Base-by-base conservation (phyloP, 2,329 filamentous ascomycete genomes). In the Verticillium dahliae region DNA sequence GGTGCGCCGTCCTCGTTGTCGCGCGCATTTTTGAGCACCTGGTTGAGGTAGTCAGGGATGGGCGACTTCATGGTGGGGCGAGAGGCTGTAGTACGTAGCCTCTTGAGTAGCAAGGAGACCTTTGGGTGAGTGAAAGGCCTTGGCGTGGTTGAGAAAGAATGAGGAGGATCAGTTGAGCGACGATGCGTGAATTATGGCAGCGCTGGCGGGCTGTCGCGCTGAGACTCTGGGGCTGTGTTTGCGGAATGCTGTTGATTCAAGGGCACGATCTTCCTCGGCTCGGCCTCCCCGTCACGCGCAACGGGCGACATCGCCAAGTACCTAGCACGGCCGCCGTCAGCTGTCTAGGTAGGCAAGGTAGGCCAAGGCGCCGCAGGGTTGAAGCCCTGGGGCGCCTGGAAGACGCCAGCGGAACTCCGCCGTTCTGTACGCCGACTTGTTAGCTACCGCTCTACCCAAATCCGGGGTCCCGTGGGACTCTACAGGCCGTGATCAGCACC, bases 1-100 rank as follows among this genome's bases (percentile, higher is more conserved):
- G 73, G 68, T 10, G 68, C 68, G 10, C 75, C 75, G 27, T 61
- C 33, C 2, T 73, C 67, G 34, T 67, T 72, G 5, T 66, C 63
- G 14, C 72, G 71, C 1, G 71, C 71, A 58, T 69, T 69, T 15
- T 74, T 70, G 35, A 74, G 69, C 34, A 74, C 72, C 13, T 56
- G 62, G 37, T 69, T 65, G 45, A 74, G 71, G 15, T 74, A 74
- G 59, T 74, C 72, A 15, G 72, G 70, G 14, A 74, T 74, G 2
- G 72, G 72, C 1, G 72, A 74, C 39, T 73, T 72, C 72, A 74
- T 74, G 39, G 7, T 65, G 34, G 27, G 27, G 27, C 27, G 27
- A 31, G 27, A 31, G 27, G 27, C 27, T 31, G 27, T 31, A 31
- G 27, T 4, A 5, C 27, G 27, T 31, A 31, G 27, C 27, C 27